A percentile compares a stretch with the other conserved stretches of the same genome.
Evolutionary conservation across 805 yeast genomes (phyloP).

Genomic region (Candida mattraensis): DNA sequence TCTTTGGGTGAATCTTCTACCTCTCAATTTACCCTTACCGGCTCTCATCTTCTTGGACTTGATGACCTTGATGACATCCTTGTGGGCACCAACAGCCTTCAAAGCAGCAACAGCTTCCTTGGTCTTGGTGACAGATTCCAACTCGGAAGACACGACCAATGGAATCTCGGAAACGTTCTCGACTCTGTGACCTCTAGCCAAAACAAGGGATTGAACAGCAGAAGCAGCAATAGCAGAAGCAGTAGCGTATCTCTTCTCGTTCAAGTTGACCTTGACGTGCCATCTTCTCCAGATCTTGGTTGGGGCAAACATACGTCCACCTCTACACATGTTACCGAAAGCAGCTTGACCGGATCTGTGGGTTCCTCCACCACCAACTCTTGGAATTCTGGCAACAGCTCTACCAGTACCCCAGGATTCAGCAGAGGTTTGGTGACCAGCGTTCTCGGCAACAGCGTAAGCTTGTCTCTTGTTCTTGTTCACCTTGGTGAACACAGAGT

Average conservation of each 20-base stretch:
- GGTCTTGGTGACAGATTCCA: constrained; percentile 93
- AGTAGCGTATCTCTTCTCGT: constrained; percentile 99
- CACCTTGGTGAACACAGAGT: constrained; percentile 96
- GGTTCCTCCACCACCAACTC: constrained; percentile 99
- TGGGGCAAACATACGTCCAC: constrained; percentile 99
- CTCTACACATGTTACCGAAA: constrained; percentile 99
- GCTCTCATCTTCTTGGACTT: constrained; percentile 99
- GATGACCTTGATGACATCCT: constrained; percentile 96
- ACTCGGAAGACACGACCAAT: constrained; percentile 90
- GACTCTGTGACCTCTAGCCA: constrained; percentile 99
- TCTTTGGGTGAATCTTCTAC: constrained; percentile 99
- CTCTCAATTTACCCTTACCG: constrained; percentile 99
- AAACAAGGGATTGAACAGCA: constrained; percentile 95
- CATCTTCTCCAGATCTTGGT: constrained; percentile 99
- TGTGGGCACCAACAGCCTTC: constrained; percentile 98
- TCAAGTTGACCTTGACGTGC: constrained; percentile 99
- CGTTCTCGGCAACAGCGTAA: constrained; percentile 98
- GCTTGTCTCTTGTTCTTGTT: constrained; percentile 99
- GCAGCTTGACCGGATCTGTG: constrained; percentile 99
- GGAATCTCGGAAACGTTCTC: constrained; percentile 98
- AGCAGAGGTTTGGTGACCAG: constrained; percentile 99
- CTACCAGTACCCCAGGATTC: constrained; percentile 99
- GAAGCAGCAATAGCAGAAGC: constrained; percentile 99
- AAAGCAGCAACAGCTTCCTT: constrained; percentile 98
- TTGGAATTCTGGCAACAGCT: constrained; percentile 99